Conservation (phyloP, 768 basidiomycete genomes). For the Stropharia rugosoannulata region DNA sequence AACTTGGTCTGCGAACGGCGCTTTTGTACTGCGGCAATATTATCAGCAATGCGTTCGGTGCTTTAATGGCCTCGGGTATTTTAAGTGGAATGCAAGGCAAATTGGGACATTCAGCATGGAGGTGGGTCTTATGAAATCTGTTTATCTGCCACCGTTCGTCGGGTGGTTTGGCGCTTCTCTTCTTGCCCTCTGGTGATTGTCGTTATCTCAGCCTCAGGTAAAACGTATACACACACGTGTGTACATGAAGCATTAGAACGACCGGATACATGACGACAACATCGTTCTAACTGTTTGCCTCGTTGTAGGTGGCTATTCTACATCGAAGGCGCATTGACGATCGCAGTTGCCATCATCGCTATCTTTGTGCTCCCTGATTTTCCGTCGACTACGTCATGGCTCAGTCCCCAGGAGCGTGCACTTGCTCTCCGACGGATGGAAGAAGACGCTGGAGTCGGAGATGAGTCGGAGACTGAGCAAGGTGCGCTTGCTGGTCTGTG, state of each 20-base stretch:
- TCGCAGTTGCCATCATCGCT: constrained; percentile 48
- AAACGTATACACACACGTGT: constrained; percentile 2
- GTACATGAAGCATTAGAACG: background rate
- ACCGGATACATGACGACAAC: constrained; percentile 2
- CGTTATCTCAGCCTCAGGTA: background rate
- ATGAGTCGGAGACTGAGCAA: constrained; percentile 45
- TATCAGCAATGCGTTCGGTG: constrained; percentile 83
- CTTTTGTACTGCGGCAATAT: constrained; percentile 74
- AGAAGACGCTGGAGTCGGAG: constrained; percentile 61
- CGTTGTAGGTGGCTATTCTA: constrained; percentile 69
- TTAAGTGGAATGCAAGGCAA: constrained; percentile 73
- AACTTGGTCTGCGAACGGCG: constrained; percentile 72
- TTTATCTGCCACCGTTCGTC: constrained; percentile 1
- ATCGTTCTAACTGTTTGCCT: background rate
- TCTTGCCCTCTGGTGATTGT: background rate
- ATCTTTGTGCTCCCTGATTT: constrained; percentile 78
- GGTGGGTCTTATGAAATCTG: constrained; percentile 34
- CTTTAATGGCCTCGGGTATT: constrained; percentile 78
- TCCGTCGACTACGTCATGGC: constrained; percentile 60
- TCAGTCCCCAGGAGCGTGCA: constrained; percentile 55
- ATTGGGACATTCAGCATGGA: constrained; percentile 75
- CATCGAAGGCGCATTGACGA: constrained; percentile 67
- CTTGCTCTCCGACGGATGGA: constrained; percentile 65
- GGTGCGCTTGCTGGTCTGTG: constrained; percentile 44
- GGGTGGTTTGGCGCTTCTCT: background rate